Percentiles rank a stretch among this genome's conserved stretches.
Evolutionary conservation across 2,329 filamentous ascomycete genomes (phyloP).

Genomic region (Nothophoma quercina): DNA sequence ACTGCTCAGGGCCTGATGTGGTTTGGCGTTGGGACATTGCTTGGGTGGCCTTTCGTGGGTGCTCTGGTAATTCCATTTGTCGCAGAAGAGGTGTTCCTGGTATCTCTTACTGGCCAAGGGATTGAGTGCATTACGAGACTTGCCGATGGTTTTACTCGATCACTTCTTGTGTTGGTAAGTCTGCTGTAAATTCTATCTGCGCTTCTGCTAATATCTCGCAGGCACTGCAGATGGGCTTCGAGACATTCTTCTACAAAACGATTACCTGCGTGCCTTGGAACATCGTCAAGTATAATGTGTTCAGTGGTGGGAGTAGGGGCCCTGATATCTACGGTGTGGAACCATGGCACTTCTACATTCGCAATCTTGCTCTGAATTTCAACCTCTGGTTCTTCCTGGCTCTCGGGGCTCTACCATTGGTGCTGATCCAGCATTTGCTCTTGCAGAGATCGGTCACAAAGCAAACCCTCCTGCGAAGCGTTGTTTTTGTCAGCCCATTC

Average conservation of each 20-base stretch:
- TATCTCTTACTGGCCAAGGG: conserved; percentile 62
- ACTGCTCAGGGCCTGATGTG: conserved; percentile 87
- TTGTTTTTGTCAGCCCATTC: conserved; percentile 84
- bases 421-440: conserved; percentile 74
- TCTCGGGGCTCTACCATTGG: conserved; percentile 74
- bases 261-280: conserved; percentile 83
- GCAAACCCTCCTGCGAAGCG: conserved; percentile 74
- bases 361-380: conserved; percentile 92
- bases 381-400: conserved; percentile 92
- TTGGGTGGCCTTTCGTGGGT: conserved; percentile 94
- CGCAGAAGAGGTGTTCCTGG: conserved; percentile 73
- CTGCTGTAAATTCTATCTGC: neutral
- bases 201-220: conserved; percentile 44
- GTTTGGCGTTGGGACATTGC: conserved; percentile 83
- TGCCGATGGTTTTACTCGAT: conserved; percentile 71
- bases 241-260: conserved; percentile 86
- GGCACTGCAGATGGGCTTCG: conserved; percentile 74
- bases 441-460: conserved; percentile 68
- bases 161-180: conserved; percentile 73
- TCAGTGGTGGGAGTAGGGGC: conserved; percentile 77
- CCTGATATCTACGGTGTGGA: conserved; percentile 95
- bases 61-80: conserved; percentile 84
- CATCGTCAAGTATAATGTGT: conserved; percentile 95
- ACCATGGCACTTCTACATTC: conserved; percentile 95
- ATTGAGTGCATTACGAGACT: conserved; percentile 68